phyloP scores from a whole-genome alignment of 2,329 filamentous ascomycete genomes.

The Sporothrix dimorphospora region DNA sequence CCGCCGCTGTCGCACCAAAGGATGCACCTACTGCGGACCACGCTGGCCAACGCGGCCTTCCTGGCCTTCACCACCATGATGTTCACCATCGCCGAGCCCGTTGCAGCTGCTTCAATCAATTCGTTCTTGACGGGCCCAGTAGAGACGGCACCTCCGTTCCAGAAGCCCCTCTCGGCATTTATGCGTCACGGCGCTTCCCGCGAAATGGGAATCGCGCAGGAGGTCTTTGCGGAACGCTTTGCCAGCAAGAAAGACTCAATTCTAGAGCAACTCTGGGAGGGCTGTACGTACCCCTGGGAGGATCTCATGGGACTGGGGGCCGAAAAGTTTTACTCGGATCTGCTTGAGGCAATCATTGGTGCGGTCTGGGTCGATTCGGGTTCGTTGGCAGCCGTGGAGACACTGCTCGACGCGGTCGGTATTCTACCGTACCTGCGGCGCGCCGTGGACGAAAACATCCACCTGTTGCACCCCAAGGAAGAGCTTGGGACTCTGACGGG shows the following conservation, averaged over 20 bases:
- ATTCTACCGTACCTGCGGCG: constrained; percentile 65
- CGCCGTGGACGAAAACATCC: constrained; percentile 61
- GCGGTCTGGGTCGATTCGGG: constrained; percentile 84
- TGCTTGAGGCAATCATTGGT: constrained; percentile 79
- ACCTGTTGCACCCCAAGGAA: constrained; percentile 68
- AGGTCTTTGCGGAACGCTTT: constrained; percentile 50
- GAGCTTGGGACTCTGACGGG: constrained; percentile 64
- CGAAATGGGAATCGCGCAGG: constrained; percentile 46
- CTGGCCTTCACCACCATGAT: constrained; percentile 76
- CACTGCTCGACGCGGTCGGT: constrained; percentile 65
- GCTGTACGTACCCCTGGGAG: constrained; percentile 73
- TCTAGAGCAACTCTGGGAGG: constrained; percentile 51
- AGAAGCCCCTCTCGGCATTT: constrained; percentile 65
- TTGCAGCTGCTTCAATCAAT: constrained; percentile 31
- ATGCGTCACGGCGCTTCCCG: constrained; percentile 60
- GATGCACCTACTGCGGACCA: constrained; percentile 78
- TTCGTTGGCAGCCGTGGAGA: constrained; percentile 60
- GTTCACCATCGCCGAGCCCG: constrained; percentile 38
- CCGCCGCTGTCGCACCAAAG: constrained; percentile 52
- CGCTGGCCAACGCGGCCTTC: constrained; percentile 78
- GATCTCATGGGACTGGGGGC: constrained; percentile 66
- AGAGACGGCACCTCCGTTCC: neutral
- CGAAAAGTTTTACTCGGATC: constrained; percentile 80
- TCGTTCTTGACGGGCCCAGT: neutral
- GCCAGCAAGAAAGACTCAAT: constrained; percentile 54